phyloP scores from a whole-genome alignment of 257 asterid species.

The Solanum sitiens region DNA sequence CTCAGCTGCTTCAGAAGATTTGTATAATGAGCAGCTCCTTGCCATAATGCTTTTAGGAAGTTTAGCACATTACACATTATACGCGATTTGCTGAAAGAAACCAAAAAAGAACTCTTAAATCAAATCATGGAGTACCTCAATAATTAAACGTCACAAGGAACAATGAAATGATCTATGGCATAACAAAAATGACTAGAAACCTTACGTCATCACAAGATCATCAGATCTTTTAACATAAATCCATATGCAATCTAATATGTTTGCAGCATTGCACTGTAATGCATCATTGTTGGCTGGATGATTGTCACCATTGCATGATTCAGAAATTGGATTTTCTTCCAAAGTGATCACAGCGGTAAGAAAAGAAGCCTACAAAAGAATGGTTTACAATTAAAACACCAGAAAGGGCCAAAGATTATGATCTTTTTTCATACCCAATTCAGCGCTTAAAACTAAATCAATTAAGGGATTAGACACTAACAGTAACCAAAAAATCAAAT shows the following conservation, averaged over 20 bases:
- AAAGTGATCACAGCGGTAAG: conserved; percentile 42
- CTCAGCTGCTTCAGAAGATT: conserved; percentile 54
- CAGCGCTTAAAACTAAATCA: neutral
- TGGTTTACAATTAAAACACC: neutral
- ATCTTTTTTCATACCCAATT: neutral
- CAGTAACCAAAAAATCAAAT: neutral
- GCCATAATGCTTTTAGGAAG: conserved; percentile 90
- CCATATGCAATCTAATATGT: conserved; percentile 33
- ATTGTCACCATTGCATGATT: conserved; percentile 11
- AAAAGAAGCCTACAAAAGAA: conserved; percentile 71
- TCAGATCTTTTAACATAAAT: conserved; percentile 45
- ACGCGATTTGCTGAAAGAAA: conserved; percentile 49
- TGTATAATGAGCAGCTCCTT: conserved; percentile 77
- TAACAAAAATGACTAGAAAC: neutral
- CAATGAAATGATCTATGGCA: neutral
- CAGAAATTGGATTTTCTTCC: conserved; percentile 25
- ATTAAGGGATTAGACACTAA: neutral
- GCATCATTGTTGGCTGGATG: conserved; percentile 26
- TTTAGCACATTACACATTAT: conserved; percentile 40
- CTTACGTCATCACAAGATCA: conserved; percentile 55
- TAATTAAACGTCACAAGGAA: neutral
- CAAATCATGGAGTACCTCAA: neutral
- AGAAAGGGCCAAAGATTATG: neutral
- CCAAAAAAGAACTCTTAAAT: neutral
- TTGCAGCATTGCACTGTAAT: conserved; percentile 27